These are phyloP conservation scores for Teratosphaeria pseudoeucalypti DNA, from an alignment of 2,329 filamentous ascomycete species.

Conservation along the genomic window DNA sequence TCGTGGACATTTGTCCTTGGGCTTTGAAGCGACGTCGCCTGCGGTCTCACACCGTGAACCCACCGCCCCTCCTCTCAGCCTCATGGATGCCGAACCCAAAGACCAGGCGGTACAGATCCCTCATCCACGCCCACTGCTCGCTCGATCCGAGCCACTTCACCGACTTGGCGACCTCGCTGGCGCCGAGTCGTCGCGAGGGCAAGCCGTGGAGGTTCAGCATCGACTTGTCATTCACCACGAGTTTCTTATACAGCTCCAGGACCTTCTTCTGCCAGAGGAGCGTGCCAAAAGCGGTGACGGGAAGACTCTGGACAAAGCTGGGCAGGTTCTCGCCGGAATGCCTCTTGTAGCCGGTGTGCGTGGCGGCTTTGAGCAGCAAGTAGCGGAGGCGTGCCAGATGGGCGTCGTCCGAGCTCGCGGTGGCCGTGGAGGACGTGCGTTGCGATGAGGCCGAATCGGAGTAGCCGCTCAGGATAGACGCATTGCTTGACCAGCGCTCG, in stretches of 20 bases:
- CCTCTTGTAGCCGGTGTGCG: slow-evolving; percentile 71
- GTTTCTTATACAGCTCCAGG: slow-evolving; percentile 67
- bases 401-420: slow-evolving; percentile 58
- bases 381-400: slow-evolving; percentile 69
- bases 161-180: slow-evolving; percentile 69
- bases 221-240: slow-evolving; percentile 62
- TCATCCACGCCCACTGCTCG: slow-evolving; percentile 66
- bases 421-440: slow-evolving; percentile 63
- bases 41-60: neutral
- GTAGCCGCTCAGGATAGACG: slow-evolving; percentile 67
- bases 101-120: slow-evolving; percentile 72
- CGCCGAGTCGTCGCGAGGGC: slow-evolving; percentile 52
- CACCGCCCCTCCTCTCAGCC: slow-evolving; percentile 30
- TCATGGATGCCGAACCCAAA: slow-evolving; percentile 80
- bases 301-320: slow-evolving; percentile 62
- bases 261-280: slow-evolving; percentile 59
- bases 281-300: slow-evolving; percentile 67
- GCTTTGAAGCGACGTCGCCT: neutral
- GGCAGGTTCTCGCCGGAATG: slow-evolving; percentile 50
- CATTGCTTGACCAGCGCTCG: slow-evolving; percentile 67
- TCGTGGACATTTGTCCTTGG: too few relatives aligned
- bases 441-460: slow-evolving; percentile 52
- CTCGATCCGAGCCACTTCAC: slow-evolving; percentile 65
- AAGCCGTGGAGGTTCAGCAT: slow-evolving; percentile 48
- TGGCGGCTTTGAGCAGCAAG: slow-evolving; percentile 71